Evolutionary conservation across 768 basidiomycete species (phyloP), one percentile per base, ranked within the genome.

Genomic region (Hericium rajendrae): DNA sequence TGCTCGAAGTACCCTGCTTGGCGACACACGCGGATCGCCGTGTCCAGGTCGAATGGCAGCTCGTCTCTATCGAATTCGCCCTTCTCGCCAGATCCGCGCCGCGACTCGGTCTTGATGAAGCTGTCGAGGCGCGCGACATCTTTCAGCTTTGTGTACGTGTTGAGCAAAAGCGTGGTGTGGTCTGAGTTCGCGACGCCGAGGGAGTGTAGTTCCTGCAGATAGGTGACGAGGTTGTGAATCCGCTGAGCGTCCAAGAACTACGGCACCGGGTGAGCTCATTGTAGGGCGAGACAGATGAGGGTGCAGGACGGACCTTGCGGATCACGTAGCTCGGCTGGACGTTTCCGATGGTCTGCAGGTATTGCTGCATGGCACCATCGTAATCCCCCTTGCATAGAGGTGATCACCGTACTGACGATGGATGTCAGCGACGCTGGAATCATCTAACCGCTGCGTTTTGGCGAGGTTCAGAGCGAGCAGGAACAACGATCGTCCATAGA

Each of bases 1-100:
- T 98, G 95, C 56, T 94, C 87, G 64, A 91, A 97, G 69, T 95
- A 98, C 0, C 93, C 92, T 1, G 94, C 95, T 70, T 98, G 95
- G 26, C 97, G 80, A 65, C 94, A 97, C 28, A 98, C 95, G 2
- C 93, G 82, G 54, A 99, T 97, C 0, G 94, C 97, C 0, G 97
- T 99, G 60, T 95, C 93, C 46, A 99, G 78, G 68, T 98, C 97
- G 67, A 98, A 99, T 0, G 95, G 97, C 3, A 95, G 79, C 66
- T 94, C 93, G 37, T 77, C 74, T 39, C 56, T 65, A 51, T 76
- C 76, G 10, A 72, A 67, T 46, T 78, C 76, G 20, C 77, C 74
- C 16, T 46, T 46, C 43, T 73, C 75, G 3, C 60, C 59, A 16
- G 64, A 56, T 1, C 70, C 66, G 15, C 80, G 74, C 46, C 77